Evolutionary conservation across 768 basidiomycete species (phyloP).

Genomic region (Chiua virens): DNA sequence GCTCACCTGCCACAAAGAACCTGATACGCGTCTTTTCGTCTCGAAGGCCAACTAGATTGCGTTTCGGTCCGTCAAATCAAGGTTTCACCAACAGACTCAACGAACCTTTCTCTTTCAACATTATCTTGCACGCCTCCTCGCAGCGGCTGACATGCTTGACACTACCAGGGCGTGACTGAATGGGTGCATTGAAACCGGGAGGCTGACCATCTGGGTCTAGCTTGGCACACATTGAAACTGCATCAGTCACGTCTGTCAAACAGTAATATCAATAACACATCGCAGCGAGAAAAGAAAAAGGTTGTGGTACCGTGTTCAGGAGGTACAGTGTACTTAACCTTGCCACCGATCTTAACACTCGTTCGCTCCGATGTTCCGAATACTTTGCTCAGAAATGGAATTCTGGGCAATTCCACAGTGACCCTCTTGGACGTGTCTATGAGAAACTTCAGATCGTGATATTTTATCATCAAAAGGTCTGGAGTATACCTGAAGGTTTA

Average conservation of each 20-base stretch:
- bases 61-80: neutral
- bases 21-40: neutral
- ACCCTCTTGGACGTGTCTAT: neutral
- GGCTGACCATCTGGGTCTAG: no score
- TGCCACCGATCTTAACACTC: no score
- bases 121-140: slow-evolving; percentile 5
- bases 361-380: neutral
- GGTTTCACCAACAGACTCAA: neutral
- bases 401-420: neutral
- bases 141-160: slow-evolving; percentile 1
- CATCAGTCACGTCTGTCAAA: neutral
- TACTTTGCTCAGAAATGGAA: neutral
- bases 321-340: no score
- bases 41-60: neutral
- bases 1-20: slow-evolving; percentile 16
- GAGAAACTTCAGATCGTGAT: neutral
- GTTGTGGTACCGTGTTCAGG: neutral
- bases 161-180: neutral
- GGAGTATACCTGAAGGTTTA: neutral
- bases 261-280: neutral
- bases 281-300: neutral
- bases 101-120: slow-evolving; percentile 3
- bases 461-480: neutral
- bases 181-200: neutral
- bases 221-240: neutral